A percentile compares a stretch with the other conserved stretches of the same genome.
Conservation (phyloP, 805 yeast genomes). For the Cephaloascus fragrans region DNA sequence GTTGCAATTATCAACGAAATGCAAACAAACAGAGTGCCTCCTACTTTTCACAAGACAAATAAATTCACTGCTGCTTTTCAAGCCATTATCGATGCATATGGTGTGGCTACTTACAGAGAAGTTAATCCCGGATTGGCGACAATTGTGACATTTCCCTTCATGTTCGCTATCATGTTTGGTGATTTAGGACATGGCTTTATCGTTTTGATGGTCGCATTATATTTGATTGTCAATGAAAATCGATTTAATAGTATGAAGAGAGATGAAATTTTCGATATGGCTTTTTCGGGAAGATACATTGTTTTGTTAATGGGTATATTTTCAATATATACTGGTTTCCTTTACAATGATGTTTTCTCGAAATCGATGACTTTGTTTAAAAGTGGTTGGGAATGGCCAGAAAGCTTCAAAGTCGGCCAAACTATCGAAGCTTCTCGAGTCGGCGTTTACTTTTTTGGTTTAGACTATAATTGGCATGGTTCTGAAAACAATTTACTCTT, state of each 20-base stretch:
- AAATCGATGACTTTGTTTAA: conserved; percentile 79
- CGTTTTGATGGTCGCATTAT: conserved; percentile 61
- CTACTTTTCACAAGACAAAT: conserved; percentile 91
- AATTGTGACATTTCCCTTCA: conserved; percentile 90
- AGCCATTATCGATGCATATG: conserved; percentile 90
- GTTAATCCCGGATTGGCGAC: conserved; percentile 96
- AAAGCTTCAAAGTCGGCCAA: conserved; percentile 58
- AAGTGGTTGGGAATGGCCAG: conserved; percentile 95
- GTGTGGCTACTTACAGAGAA: conserved; percentile 86
- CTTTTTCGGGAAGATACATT: conserved; percentile 86
- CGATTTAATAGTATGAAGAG: conserved; percentile 50
- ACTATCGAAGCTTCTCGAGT: conserved; percentile 53
- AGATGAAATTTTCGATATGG: conserved; percentile 96
- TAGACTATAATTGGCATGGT: conserved; percentile 97
- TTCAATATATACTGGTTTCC: conserved; percentile 90
- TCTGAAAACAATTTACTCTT: conserved; percentile 85
- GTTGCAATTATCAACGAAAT: conserved; percentile 34
- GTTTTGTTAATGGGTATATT: conserved; percentile 86
- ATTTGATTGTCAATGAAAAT: conserved; percentile 65
- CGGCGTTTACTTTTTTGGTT: conserved; percentile 74
- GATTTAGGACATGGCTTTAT: conserved; percentile 94
- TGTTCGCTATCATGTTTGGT: conserved; percentile 99
- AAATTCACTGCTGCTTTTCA: conserved; percentile 93
- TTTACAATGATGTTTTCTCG: conserved; percentile 92
- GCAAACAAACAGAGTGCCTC: conserved; percentile 79